Conservation (phyloP, 2,329 filamentous ascomycete genomes). For the Sporothrix inflata region DNA sequence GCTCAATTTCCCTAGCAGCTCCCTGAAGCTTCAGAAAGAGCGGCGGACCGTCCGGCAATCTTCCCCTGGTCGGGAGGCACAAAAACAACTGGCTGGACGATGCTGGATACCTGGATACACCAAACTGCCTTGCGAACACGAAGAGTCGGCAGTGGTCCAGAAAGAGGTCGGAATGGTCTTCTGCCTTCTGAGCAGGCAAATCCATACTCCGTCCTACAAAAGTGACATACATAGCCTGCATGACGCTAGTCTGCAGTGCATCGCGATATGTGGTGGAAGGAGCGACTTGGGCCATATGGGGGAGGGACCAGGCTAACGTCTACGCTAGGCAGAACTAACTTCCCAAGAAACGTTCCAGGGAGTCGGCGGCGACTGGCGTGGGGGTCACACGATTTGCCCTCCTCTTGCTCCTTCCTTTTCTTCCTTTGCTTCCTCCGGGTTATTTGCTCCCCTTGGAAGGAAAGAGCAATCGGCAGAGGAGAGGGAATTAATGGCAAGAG, state of each 20-base stretch:
- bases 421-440: background rate
- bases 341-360: slow-evolving; percentile 1
- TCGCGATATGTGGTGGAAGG: slow-evolving; percentile 7
- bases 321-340: slow-evolving; percentile 16
- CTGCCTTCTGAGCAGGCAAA: background rate
- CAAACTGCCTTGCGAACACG: background rate
- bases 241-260: slow-evolving; percentile 8
- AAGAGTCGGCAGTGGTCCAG: background rate
- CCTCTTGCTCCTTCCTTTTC: background rate
- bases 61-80: background rate
- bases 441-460: background rate
- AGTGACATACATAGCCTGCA: background rate
- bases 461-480: background rate
- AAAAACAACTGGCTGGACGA: background rate
- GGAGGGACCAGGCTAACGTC: slow-evolving; percentile 12
- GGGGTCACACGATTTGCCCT: slow-evolving; percentile 15
- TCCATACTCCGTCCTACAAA: background rate
- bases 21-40: background rate
- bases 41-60: background rate
- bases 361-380: slow-evolving; percentile 17
- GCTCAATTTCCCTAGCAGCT: background rate
- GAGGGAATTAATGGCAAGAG: slow-evolving; percentile 3
- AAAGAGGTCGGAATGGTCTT: background rate
- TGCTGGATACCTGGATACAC: background rate
- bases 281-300: slow-evolving; percentile 9